These are phyloP conservation scores for Pyrus pyrifolia DNA, from an alignment of 306 rosid genomes.

Conservation along the genomic window DNA sequence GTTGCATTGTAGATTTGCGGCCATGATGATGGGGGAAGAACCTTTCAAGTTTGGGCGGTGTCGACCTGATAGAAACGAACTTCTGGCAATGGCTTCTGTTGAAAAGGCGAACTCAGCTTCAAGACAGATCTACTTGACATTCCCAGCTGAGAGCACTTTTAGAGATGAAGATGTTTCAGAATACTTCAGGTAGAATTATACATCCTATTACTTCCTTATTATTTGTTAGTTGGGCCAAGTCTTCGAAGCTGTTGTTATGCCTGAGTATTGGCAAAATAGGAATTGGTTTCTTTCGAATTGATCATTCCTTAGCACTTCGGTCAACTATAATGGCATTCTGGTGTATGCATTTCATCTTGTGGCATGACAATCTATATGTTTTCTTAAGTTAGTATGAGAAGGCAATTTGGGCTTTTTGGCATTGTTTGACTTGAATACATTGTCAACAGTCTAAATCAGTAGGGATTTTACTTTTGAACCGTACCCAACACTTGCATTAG, in stretches of 20 bases:
- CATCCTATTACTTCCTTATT: background rate
- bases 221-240: background rate
- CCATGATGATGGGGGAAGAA: slow-evolving; percentile 75
- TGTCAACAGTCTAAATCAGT: background rate
- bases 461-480: background rate
- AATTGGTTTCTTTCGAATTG: background rate
- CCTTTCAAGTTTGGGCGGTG: slow-evolving; percentile 51
- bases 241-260: background rate
- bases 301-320: background rate
- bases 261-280: background rate
- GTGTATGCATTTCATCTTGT: background rate
- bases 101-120: slow-evolving; percentile 82
- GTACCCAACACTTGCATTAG: background rate
- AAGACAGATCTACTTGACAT: slow-evolving; percentile 87
- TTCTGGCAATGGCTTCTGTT: slow-evolving; percentile 47
- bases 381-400: background rate
- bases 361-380: background rate
- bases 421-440: background rate
- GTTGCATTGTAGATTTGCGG: slow-evolving; percentile 45
- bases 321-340: background rate
- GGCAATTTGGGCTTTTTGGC: background rate
- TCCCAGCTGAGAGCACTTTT: slow-evolving; percentile 96
- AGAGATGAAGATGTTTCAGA: slow-evolving; percentile 96
- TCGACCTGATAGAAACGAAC: slow-evolving; percentile 71
- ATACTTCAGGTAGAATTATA: slow-evolving; percentile 66